These are phyloP conservation scores for Neofusicoccum kwambonambiense DNA, from an alignment of 2,329 filamentous ascomycete genomes.

Conservation along the genomic window DNA sequence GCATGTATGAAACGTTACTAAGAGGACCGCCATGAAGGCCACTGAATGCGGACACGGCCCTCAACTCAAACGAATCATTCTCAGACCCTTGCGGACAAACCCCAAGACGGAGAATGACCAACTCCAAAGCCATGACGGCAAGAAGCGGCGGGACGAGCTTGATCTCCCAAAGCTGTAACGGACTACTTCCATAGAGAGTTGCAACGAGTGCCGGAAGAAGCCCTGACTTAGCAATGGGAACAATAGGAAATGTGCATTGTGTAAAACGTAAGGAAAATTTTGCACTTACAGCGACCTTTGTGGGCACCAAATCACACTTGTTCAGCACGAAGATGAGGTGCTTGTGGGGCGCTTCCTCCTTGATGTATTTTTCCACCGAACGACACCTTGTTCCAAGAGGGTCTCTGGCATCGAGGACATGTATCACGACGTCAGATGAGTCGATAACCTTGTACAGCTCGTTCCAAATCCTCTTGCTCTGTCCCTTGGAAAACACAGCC, in stretches of 20 bases:
- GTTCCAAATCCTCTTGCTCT: conserved; percentile 80
- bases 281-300: conserved; percentile 85
- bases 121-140: conserved; percentile 63
- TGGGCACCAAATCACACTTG: conserved; percentile 91
- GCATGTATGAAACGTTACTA: conserved; percentile 97
- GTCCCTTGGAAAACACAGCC: conserved; percentile 89
- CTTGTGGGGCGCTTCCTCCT: conserved; percentile 92
- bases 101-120: conserved; percentile 88
- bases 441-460: conserved; percentile 94
- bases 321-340: conserved; percentile 88
- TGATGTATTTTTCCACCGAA: conserved; percentile 89
- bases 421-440: conserved; percentile 93
- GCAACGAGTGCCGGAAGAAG: conserved; percentile 62
- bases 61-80: conserved; percentile 98
- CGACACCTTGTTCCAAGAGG: conserved; percentile 86
- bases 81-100: conserved; percentile 69
- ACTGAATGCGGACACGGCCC: conserved; percentile 65
- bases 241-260: conserved; percentile 13
- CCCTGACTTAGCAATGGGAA: conserved; percentile 89
- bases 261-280: conserved; percentile 15
- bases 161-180: conserved; percentile 99
- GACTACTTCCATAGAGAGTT: conserved; percentile 70
- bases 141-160: conserved; percentile 69
- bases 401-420: conserved; percentile 86
- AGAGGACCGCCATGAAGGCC: conserved; percentile 78